Evolutionary conservation across 345 rosid species (phyloP), one percentile per base, ranked within the genome.

Genomic region (Acer campestre): DNA sequence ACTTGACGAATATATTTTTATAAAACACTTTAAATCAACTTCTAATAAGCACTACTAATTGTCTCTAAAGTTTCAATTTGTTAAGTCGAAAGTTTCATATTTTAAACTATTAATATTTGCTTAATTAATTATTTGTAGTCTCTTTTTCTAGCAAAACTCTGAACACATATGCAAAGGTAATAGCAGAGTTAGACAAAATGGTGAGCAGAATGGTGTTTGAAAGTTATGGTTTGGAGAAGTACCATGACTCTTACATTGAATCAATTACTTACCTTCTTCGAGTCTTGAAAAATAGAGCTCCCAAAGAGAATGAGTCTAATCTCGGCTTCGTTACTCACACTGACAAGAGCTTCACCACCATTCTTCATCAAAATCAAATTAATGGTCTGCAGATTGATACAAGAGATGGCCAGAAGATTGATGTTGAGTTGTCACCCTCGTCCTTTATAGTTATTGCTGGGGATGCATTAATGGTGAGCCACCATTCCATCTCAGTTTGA

Each of bases 291-390:
- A 88, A 91, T 74, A 77, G 82, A 71, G 83, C 83, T 68, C 74
- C 89, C 59, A 44, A 67, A 61, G 70, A 64, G 8, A 70, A 63
- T 23, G 85, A 83, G 76, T 78, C 77, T 11, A 80, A 76, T 75
- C 76, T 76, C 4, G 92, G 86, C 27, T 80, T 90, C 58, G 76
- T 78, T 14, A 75, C 83, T 64, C 93, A 91, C 61, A 89, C 91
- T 1, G 97, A 93, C 63, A 90, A 89, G 85, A 87, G 87, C 82
- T 82, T 89, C 76, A 66, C 86, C 16, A 85, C 89, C 6, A 83
- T 93, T 58, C 91, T 93, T 81, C 91, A 88, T 79, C 95, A 90
- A 56, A 87, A 85, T 70, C 85, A 85, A 27, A 84, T 88, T 8
- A 81, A 86, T 79, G 95, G 92, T 18, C 79, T 91, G 69, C 87